phyloP scores from a whole-genome alignment of 2,329 filamentous ascomycete species.

The Lojkania enalia region DNA sequence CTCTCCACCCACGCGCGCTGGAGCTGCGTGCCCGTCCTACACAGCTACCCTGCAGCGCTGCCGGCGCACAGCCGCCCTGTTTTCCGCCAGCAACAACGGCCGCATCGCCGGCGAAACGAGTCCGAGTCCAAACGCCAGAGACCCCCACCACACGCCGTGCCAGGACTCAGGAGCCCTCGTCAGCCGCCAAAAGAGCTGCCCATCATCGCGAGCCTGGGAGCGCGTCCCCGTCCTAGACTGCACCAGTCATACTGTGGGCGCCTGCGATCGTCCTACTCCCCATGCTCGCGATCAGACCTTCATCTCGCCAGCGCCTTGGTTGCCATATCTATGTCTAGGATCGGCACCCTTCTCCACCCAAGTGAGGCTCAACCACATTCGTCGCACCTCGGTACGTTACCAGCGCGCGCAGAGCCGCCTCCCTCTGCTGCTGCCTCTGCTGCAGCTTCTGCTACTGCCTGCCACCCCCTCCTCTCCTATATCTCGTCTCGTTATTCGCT shows the following conservation, averaged over 20 bases:
- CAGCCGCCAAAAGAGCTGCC: neutral
- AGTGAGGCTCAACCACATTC: conserved; percentile 43
- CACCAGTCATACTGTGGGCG: too few species aligned
- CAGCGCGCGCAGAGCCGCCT: conserved; percentile 41
- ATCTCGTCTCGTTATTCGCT: conserved; percentile 16
- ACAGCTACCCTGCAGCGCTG: too few species aligned
- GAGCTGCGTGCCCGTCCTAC: too few species aligned
- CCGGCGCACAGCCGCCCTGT: neutral
- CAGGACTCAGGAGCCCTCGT: neutral
- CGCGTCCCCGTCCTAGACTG: neutral
- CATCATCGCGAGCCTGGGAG: neutral
- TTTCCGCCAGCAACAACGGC: neutral
- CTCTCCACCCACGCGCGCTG: too few species aligned
- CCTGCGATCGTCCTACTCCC: conserved; percentile 21
- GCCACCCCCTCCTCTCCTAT: conserved; percentile 10
- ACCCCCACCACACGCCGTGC: neutral
- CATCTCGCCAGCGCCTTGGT: conserved; percentile 26
- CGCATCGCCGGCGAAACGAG: too few species aligned
- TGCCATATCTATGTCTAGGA: conserved; percentile 29
- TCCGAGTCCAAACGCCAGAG: too few species aligned
- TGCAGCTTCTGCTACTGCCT: conserved; percentile 5
- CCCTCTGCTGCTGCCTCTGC: neutral
- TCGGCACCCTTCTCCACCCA: conserved; percentile 41
- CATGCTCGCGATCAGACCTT: conserved; percentile 20
- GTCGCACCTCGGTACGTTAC: conserved; percentile 45